phyloP scores from a whole-genome alignment of 768 basidiomycete species.

The Leccinum olivaceopallidum region DNA sequence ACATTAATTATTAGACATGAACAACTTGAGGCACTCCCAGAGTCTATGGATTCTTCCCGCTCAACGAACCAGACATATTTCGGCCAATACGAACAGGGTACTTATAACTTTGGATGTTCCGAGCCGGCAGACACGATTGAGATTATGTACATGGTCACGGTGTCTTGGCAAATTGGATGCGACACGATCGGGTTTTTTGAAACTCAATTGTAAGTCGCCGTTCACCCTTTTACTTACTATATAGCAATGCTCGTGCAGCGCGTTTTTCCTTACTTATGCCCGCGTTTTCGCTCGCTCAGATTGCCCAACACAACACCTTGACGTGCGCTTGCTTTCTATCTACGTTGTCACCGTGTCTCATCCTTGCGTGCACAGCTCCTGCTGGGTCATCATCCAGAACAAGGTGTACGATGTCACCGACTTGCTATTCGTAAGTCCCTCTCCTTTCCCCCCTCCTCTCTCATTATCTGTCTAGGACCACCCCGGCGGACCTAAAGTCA shows the following conservation, averaged over 20 bases:
- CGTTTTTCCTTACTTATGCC: conserved; percentile 18
- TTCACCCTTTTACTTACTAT: too few species aligned
- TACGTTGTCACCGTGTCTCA: neutral
- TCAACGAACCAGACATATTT: too few species aligned
- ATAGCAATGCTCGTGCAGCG: neutral
- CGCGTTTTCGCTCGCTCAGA: conserved; percentile 54
- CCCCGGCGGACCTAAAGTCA: conserved; percentile 80
- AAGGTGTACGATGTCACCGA: conserved; percentile 87
- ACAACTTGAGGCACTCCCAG: too few species aligned
- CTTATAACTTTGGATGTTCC: too few species aligned
- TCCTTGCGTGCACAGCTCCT: conserved; percentile 48
- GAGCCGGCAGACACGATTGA: too few species aligned
- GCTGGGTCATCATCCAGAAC: conserved; percentile 82
- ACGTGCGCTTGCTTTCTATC: conserved; percentile 38
- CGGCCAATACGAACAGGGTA: too few species aligned
- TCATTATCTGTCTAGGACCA: conserved; percentile 50
- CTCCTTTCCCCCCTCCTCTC: neutral
- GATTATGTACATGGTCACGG: too few species aligned
- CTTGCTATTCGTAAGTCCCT: conserved; percentile 58
- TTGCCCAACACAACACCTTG: conserved; percentile 57
- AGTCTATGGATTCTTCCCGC: too few species aligned
- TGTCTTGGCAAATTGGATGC: too few species aligned
- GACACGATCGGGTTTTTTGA: too few species aligned
- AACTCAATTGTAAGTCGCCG: too few species aligned
- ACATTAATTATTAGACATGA: too few species aligned